Base-by-base conservation (phyloP, 2,329 filamentous ascomycete genomes). In the Drechslera avenae region DNA sequence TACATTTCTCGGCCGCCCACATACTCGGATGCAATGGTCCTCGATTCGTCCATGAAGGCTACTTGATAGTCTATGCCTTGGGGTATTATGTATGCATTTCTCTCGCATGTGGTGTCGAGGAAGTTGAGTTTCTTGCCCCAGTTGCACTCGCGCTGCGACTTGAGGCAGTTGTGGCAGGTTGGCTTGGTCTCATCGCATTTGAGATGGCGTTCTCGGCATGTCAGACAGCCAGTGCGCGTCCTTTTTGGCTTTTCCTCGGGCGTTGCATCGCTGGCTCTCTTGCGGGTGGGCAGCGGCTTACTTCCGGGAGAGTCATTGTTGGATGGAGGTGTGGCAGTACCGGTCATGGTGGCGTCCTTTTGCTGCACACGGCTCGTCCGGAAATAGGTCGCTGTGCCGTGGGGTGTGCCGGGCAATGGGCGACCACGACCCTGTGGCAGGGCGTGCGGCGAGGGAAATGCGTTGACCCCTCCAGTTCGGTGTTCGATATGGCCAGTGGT, bases 11-110 rank as follows among this genome's bases (percentile, higher is more conserved):
- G 76, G 0, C 93, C 93, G 3, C 90, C 91, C 45, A 84, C 81
- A 71, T 97, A 97, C 70, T 96, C 91, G 1, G 89, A 93, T 5
- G 93, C 93, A 71, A 97, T 95, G 39, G 89, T 82, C 23, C 91
- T 83, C 17, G 92, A 97, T 69, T 97, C 91, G 68, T 97, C 93
- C 64, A 88, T 82, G 62, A 97, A 97, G 44, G 84, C 81, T 12
- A 97, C 81, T 68, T 81, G 80, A 82, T 88, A 91, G 43, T 90
- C 87, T 1, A 81, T 53, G 30, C 56, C 60, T 36, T 64, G 62
- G 12, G 63, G 61, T 6, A 69, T 62, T 5, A 68, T 39, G 83
- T 82, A 9, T 85, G 86, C 44, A 87, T 90, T 41, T 79, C 77
- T 65, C 39, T 89, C 85, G 49, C 88, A 86, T 55, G 87, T 87